Conservation (phyloP, 2,329 filamentous ascomycete genomes). For the Arthroderma sp. region DNA sequence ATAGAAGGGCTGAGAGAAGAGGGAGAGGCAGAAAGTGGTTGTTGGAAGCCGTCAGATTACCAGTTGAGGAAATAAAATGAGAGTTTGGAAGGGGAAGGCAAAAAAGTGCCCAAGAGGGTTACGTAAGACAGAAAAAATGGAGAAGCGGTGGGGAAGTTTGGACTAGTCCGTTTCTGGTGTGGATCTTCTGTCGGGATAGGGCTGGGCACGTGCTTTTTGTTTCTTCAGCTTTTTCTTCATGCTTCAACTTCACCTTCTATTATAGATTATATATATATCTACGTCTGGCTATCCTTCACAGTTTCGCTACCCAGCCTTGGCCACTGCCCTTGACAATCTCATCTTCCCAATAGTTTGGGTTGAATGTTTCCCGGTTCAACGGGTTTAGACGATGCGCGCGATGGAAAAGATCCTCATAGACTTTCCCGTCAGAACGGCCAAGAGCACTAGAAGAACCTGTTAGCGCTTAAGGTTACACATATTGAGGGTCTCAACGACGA, state of each 20-base stretch:
- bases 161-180: no score
- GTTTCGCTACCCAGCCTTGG: slow-evolving; percentile 16
- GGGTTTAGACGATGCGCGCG: slow-evolving; percentile 40
- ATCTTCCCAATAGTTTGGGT: slow-evolving; percentile 35
- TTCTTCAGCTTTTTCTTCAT: no score
- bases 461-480: neutral
- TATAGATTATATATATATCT: no score
- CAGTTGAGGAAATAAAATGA: neutral
- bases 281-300: slow-evolving; percentile 7
- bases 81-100: neutral
- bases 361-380: slow-evolving; percentile 38
- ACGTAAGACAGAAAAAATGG: neutral
- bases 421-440: slow-evolving; percentile 38
- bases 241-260: no score
- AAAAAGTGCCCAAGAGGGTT: neutral
- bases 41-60: no score
- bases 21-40: neutral
- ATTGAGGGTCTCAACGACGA: neutral
- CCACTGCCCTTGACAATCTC: slow-evolving; percentile 38
- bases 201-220: no score
- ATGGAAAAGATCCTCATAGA: slow-evolving; percentile 42
- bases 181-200: no score
- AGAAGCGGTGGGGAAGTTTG: neutral
- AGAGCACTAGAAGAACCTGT: slow-evolving; percentile 27
- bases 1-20: neutral